Base-by-base conservation (phyloP, 2,329 filamentous ascomycete genomes). In the Neonectria faginata region DNA sequence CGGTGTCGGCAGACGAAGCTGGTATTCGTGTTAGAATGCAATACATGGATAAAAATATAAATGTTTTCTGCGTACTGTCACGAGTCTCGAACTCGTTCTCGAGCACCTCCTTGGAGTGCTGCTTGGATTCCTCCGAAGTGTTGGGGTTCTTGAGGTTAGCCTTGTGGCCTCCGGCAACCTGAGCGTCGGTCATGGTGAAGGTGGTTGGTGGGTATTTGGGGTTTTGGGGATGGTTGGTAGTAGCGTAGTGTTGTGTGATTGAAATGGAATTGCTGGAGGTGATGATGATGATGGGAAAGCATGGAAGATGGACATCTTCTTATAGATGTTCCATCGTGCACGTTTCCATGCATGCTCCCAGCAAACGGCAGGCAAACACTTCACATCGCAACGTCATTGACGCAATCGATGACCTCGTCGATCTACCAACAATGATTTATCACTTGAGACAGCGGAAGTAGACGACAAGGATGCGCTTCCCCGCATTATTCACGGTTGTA, bases 111-210 rank as follows among this genome's bases (percentile, higher is more conserved):
- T 79, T 80, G 60, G 85, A 87, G 78, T 86, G 80, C 74, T 87
- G 74, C 81, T 88, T 88, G 62, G 85, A 77, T 74, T 86, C 84
- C 55, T 86, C 73, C 0, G 85, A 87, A 59, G 81, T 83, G 75
- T 86, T 85, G 68, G 85, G 84, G 79, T 87, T 88, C 75, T 83
- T 83, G 65, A 88, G 70, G 74, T 82, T 85, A 62, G 85, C 86
- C 81, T 89, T 88, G 82, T 88, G 86, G 76, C 86, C 86, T 64
- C 83, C 84, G 68, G 84, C 82, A 67, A 86, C 72, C 67, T 87
- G 83, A 76, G 82, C 80, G 69, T 84, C 79, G 77, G 82, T 76
- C 82, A 85, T 86, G 44, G 68, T 82, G 75, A 65, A 76, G 20
- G 76, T 66, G 10, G 50, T 59, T 41, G 18, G 11, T 41, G 5